Percentiles rank a stretch among this genome's conserved stretches.
These are phyloP conservation scores for Xylaria sp. DNA, from an alignment of 2,329 filamentous ascomycete genomes.

Conservation along the genomic window DNA sequence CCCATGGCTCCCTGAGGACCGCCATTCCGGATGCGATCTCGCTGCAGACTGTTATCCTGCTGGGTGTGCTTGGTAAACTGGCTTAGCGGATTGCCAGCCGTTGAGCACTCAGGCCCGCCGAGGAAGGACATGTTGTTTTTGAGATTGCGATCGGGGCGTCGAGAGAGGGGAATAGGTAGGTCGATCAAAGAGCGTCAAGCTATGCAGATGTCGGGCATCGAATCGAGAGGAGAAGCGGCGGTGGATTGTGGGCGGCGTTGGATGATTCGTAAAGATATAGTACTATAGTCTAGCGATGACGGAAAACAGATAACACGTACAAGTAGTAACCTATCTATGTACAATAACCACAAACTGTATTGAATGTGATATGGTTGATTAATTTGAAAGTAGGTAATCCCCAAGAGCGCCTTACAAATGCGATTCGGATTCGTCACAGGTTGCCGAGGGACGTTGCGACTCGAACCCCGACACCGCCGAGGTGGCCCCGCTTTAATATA, in stretches of 20 bases:
- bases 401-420: constrained; percentile 29
- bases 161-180: not conserved
- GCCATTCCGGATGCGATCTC: constrained; percentile 84
- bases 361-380: not conserved
- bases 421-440: constrained; percentile 16
- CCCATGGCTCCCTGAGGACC: constrained; percentile 76
- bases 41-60: constrained; percentile 93
- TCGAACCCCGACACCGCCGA: constrained; percentile 17
- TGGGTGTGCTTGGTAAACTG: constrained; percentile 98
- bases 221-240: not conserved
- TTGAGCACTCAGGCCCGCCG: constrained; percentile 89
- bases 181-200: not conserved
- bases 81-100: constrained; percentile 92
- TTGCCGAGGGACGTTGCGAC: constrained; percentile 33
- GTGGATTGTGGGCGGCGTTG: not conserved
- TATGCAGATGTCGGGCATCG: constrained; percentile 9
- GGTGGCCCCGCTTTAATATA: constrained; percentile 14
- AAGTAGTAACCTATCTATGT: not conserved
- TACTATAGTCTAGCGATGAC: not conserved
- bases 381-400: not conserved
- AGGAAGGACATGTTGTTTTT: constrained; percentile 84
- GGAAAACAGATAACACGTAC: not conserved
- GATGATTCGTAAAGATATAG: not conserved
- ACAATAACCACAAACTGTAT: not conserved
- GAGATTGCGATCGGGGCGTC: constrained; percentile 25